Evolutionary conservation across 75 land plant genomes (phyloP).

Genomic region (Adiantum capillusveneris): DNA sequence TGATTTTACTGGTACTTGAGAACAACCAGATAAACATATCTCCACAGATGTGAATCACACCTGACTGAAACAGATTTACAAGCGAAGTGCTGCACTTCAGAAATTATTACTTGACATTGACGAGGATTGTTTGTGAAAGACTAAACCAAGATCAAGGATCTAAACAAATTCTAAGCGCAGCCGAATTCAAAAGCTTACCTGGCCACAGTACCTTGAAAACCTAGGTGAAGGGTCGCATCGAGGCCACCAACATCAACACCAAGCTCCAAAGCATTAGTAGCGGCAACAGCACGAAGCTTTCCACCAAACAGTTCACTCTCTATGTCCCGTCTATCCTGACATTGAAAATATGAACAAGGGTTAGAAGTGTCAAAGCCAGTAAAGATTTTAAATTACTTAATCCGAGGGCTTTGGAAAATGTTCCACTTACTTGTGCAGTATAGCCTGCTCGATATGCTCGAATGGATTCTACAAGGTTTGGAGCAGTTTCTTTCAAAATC

Average conservation of each 20-base stretch:
- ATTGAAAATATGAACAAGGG: background rate
- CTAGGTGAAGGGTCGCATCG: constrained; percentile 96
- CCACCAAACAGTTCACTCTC: constrained; percentile 87
- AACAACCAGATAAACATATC: too few species aligned
- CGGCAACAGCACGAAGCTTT: constrained; percentile 81
- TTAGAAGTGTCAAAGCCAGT: background rate
- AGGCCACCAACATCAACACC: constrained; percentile 97
- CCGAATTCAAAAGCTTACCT: too few species aligned
- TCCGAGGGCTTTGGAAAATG: constrained; percentile 1
- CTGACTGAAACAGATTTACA: too few species aligned
- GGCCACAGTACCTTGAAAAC: constrained; percentile 93
- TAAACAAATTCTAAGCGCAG: too few species aligned
- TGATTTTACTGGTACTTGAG: too few species aligned
- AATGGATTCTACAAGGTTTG: constrained; percentile 51
- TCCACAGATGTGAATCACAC: too few species aligned
- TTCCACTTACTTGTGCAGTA: constrained; percentile 21
- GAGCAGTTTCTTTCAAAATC: constrained; percentile 69
- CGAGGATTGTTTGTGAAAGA: too few species aligned
- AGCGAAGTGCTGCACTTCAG: too few species aligned
- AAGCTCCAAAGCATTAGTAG: constrained; percentile 96
- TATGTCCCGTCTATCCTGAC: constrained; percentile 78
- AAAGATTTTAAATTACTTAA: background rate
- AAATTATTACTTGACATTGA: too few species aligned
- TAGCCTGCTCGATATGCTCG: constrained; percentile 92
- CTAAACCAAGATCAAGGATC: too few species aligned